Conservation (phyloP, 1,284 basidiomycete species). For the Cryptococcus sp. region DNA sequence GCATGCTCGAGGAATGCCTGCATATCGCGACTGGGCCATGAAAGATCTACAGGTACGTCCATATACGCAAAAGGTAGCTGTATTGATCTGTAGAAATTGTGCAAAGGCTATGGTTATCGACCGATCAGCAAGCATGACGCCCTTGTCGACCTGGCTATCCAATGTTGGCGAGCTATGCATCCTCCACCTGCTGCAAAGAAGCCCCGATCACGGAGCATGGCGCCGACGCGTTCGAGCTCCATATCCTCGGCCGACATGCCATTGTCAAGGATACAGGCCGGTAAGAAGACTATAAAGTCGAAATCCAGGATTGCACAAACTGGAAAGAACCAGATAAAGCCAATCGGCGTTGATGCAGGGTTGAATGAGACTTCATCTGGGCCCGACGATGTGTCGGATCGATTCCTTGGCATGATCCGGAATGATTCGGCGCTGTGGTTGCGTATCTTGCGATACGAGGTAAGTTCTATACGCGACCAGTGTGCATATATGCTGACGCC, state of each 20-base stretch:
- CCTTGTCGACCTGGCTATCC: constrained; percentile 29
- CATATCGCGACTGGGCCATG: constrained; percentile 34
- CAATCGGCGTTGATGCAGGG: background rate
- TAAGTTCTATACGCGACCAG: constrained; percentile 7
- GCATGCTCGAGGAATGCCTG: constrained; percentile 33
- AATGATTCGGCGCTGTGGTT: constrained; percentile 28
- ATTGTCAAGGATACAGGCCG: constrained; percentile 10
- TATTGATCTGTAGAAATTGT: constrained; percentile 4
- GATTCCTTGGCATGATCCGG: constrained; percentile 31
- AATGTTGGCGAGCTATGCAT: constrained; percentile 43
- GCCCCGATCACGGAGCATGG: background rate
- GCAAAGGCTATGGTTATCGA: constrained; percentile 35
- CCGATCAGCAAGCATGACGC: constrained; percentile 22
- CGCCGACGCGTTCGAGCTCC: background rate
- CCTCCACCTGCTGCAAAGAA: constrained; percentile 7
- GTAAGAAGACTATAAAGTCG: too few relatives aligned
- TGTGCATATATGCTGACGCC: background rate
- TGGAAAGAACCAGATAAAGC: too few relatives aligned
- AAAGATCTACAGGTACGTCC: constrained; percentile 35
- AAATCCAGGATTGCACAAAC: too few relatives aligned
- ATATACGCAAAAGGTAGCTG: background rate
- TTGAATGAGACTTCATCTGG: too few relatives aligned
- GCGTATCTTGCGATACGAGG: constrained; percentile 44
- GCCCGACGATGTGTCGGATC: too few relatives aligned
- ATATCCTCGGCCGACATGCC: constrained; percentile 19